Evolutionary conservation across 129 eudicot genomes (phyloP), one percentile per base, ranked within the genome.

Genomic region (Artemisia argyi): DNA sequence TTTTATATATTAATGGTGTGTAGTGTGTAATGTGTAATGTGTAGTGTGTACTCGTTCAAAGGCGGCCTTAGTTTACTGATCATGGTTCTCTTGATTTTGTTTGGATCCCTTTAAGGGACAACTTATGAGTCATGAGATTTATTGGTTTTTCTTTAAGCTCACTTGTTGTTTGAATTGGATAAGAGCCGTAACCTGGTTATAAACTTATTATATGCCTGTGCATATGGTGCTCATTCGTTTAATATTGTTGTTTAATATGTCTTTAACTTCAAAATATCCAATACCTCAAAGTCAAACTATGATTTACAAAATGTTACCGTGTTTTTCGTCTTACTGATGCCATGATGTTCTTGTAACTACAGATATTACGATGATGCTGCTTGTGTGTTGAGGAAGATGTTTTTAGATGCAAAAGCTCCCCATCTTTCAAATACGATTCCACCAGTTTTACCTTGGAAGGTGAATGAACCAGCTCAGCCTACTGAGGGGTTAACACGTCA

Each of bases 351-450:
- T 22, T 11, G 22, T 54, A 67, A 47, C 52, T 81, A 52, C 81
- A 95, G 97, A 83, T 95, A 95, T 76, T 95, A 95, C 76, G 99
- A 95, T 73, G 99, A 95, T 83, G 97, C 97, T 65, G 96, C 99
- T 46, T 95, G 99, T 78, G 96, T 95, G 54, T 76, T 95, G 86
- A 79, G 99, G 81, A 95, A 90, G 89, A 83, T 95, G 94, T 85
- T 90, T 84, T 78, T 95, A 75, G 99, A 95, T 83, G 99, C 96
- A 61, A 95, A 95, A 80, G 99, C 99, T 62, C 99, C 99, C 55
- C 96, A 95, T 85, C 96, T 95, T 59, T 95, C 99, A 52, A 86
- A 91, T 58, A 88, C 91, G 35, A 88, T 95, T 72, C 99, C 97
- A 68, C 99, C 99, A 70, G 75, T 65, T 73, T 82, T 95, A 65